Base-by-base conservation (phyloP, 2,329 filamentous ascomycete genomes). In the Aspergillus pseudoterreus region DNA sequence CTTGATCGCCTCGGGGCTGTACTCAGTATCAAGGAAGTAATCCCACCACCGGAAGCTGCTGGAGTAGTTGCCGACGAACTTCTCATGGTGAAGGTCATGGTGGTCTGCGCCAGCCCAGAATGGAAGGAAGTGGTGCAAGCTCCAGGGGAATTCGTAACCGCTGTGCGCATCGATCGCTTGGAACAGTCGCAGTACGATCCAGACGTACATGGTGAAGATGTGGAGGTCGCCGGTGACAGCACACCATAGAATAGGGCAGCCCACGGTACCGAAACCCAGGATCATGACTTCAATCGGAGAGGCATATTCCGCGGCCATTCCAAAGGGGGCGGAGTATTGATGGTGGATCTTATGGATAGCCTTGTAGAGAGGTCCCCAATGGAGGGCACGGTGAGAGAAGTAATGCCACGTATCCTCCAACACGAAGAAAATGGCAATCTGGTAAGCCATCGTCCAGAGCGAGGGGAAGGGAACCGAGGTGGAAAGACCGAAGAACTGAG, bases 21-120 rank as follows among this genome's bases (percentile, higher is more conserved):
- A 90, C 81, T 99, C 92, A 56, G 94, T 99, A 74, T 96, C 92
- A 61, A 97, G 81, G 63, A 86, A 72, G 72, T 88, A 95, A 77
- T 99, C 94, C 94, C 94, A 99, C 94, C 94, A 99, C 73, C 92
- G 84, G 84, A 99, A 99, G 79, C 90, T 95, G 69, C 91, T 96
- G 47, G 92, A 80, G 72, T 97, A 99, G 80, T 99, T 99, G 64
- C 94, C 94, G 58, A 99, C 91, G 77, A 99, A 99, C 71, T 91
- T 90, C 79, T 99, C 94, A 77, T 99, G 94, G 77, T 99, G 94
- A 42, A 91, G 79, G 68, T 99, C 94, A 77, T 99, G 94, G 77
- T 97, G 92, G 64, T 95, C 86, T 50, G 94, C 94, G 56, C 94
- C 94, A 50, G 92, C 92, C 94, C 94, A 99, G 83, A 99, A 92